A percentile compares a stretch with the other conserved stretches of the same genome.
phyloP scores from a whole-genome alignment of 2,329 filamentous ascomycete genomes.

The Mycogone perniciosa region DNA sequence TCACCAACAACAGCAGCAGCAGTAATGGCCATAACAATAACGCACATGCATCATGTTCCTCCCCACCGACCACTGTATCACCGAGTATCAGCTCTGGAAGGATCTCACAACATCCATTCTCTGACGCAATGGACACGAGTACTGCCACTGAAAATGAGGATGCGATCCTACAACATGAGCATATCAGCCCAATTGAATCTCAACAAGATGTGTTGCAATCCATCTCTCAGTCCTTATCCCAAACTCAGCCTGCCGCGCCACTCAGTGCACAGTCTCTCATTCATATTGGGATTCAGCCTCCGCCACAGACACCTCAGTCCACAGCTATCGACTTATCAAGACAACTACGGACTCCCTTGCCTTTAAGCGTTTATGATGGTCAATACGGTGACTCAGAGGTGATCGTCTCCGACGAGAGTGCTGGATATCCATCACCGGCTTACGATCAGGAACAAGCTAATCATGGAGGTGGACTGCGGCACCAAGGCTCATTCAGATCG shows the following conservation, averaged over 20 bases:
- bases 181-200: background rate
- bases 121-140: background rate
- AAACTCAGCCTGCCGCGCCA: conserved; percentile 11
- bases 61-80: conserved; percentile 5
- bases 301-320: conserved; percentile 1
- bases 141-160: conserved; percentile 3
- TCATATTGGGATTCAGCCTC: conserved; percentile 14
- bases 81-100: conserved; percentile 7
- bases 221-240: conserved; percentile 4
- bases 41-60: conserved; percentile 4
- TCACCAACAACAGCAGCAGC: background rate
- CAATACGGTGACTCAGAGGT: conserved; percentile 18
- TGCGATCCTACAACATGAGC: background rate
- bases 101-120: background rate
- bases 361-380: conserved; percentile 5
- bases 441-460: conserved; percentile 11
- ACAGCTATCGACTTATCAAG: conserved; percentile 2
- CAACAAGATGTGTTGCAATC: conserved; percentile 3
- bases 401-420: conserved; percentile 23
- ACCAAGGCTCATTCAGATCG: conserved; percentile 17
- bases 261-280: conserved; percentile 20
- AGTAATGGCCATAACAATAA: background rate
- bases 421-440: conserved; percentile 23
- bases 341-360: conserved; percentile 4
- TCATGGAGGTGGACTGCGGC: background rate